Evolutionary conservation across 768 basidiomycete genomes (phyloP), one percentile per base, ranked within the genome.

Genomic region (Tulasnella sp.): DNA sequence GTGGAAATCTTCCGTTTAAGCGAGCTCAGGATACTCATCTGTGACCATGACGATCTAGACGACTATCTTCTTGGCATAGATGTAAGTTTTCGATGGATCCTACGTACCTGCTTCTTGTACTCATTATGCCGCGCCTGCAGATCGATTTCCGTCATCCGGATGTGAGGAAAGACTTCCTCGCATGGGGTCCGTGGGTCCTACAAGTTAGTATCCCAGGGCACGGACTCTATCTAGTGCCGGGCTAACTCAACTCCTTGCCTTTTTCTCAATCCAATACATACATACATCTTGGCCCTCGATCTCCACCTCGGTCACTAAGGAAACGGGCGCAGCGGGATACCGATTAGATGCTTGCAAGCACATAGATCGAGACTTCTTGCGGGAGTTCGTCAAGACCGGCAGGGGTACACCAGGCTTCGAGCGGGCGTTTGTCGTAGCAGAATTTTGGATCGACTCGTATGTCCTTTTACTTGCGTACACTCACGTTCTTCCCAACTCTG

Each of bases 291-390:
- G 29, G 12, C 59, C 11, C 35, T 37, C 11, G 8, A 12, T 32
- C 52, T 22, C 26, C n/a, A n/a, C n/a, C 22, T 59, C 26, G 22
- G 52, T 59, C 11, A n/a, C 36, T 40, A 44, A 76, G 70, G 81
- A 81, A 75, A 81, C 81, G 22, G 82, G 82, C 2, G 81, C 80
- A 1, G 77, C 78, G 29, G 95, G 94, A 14, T 94, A 95, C 79
- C 85, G 94, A 65, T 83, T 96, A 35, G 95, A 96, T 77, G 95
- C 94, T 19, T 90, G 95, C 75, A 97, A 96, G 78, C 95, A 97
- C 75, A 88, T 91, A 66, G 91, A 94, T 79, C 82, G 84, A 72
- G 80, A 81, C 29, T 93, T 92, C 76, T 79, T 90, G n/a, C 77
- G 86, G 2, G 82, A 85, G 40, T 93, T 91, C 81, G 92, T 82